Percentiles rank a stretch among this genome's conserved stretches.
These are phyloP conservation scores for Arthrocladium fulminans DNA, from an alignment of 2,329 filamentous ascomycete species.

Conservation along the genomic window DNA sequence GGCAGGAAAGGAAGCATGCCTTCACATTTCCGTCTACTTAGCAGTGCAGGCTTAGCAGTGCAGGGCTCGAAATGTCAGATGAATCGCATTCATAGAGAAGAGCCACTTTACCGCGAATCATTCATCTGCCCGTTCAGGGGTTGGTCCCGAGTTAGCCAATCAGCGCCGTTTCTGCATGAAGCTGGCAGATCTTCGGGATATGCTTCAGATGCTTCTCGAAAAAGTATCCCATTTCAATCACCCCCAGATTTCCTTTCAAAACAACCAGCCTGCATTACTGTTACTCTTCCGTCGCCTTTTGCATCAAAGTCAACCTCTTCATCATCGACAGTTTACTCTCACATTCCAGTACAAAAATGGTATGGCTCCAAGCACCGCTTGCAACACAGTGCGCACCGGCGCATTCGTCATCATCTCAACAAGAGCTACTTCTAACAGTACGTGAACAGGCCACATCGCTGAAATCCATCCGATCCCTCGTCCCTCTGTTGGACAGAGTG, in stretches of 20 bases:
- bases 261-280: neutral
- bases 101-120: too few species aligned
- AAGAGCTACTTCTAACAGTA: slow-evolving; percentile 3
- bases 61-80: too few species aligned
- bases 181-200: neutral
- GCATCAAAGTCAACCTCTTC: too few species aligned
- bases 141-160: too few species aligned
- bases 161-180: neutral
- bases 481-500: slow-evolving; percentile 93
- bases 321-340: too few species aligned
- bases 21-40: too few species aligned
- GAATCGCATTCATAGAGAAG: too few species aligned
- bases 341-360: too few species aligned
- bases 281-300: neutral
- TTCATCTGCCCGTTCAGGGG: too few species aligned
- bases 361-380: neutral
- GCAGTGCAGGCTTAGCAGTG: too few species aligned
- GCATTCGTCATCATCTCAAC: neutral
- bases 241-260: neutral
- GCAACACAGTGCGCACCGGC: neutral
- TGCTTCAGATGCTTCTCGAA: slow-evolving; percentile 3
- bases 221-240: neutral
- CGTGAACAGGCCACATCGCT: slow-evolving; percentile 45
- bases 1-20: too few species aligned
- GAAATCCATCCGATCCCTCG: slow-evolving; percentile 91